Conservation (phyloP, 208 protist species). For the Wallacemonas sp. region DNA sequence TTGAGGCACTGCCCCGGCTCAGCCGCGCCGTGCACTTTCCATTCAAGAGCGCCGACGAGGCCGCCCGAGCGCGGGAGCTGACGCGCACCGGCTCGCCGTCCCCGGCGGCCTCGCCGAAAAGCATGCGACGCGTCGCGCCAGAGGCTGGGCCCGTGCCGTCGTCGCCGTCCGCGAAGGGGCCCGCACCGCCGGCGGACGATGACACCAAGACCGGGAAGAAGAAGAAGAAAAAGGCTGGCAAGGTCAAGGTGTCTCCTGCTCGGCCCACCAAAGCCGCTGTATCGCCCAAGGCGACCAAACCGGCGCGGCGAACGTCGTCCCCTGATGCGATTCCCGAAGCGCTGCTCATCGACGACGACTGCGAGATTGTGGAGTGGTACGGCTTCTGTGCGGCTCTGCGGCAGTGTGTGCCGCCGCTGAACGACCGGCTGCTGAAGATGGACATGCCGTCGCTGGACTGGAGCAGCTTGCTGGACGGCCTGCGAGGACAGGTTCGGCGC, state of each 20-base stretch:
- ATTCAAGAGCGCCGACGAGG: slow-evolving; percentile 14
- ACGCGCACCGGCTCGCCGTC: not conserved
- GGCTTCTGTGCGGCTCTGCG: slow-evolving; percentile 56
- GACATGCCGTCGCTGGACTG: slow-evolving; percentile 10
- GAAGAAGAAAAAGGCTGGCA: slow-evolving; percentile 12
- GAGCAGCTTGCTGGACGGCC: slow-evolving; percentile 7
- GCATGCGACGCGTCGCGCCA: not conserved
- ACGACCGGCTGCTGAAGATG: slow-evolving; percentile 17
- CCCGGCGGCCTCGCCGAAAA: not conserved
- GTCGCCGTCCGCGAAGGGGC: not conserved
- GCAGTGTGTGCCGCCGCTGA: slow-evolving; percentile 26
- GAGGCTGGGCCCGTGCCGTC: no score
- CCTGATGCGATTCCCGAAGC: slow-evolving; percentile 20
- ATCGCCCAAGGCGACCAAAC: not conserved
- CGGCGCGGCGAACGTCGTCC: not conserved
- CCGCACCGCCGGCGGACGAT: not conserved
- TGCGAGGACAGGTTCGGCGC: slow-evolving; percentile 8
- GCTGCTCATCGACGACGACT: slow-evolving; percentile 34
- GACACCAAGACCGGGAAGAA: not conserved
- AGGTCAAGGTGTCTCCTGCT: not conserved
- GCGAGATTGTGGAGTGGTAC: slow-evolving; percentile 76
- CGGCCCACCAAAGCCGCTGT: not conserved
- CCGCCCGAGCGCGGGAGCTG: not conserved
- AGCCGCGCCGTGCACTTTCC: slow-evolving; percentile 48
- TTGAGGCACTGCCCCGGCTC: slow-evolving; percentile 33